phyloP scores from a whole-genome alignment of 441 rosid genomes.

The Brassica balearica region DNA sequence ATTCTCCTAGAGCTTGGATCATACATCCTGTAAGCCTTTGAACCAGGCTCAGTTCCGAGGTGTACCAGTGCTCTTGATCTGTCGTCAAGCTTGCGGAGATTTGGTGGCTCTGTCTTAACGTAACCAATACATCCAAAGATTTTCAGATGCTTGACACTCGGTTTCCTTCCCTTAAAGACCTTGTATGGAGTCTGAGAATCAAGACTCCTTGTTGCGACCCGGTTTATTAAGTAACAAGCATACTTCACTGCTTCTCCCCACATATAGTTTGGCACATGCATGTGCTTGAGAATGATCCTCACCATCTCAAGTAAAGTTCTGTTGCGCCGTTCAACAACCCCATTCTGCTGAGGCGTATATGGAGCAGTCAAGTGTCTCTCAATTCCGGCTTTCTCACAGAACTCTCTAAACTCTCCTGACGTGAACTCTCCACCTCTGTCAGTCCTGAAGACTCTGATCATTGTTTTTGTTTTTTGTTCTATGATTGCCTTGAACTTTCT shows the following conservation, averaged over 20 bases:
- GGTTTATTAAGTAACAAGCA: background rate
- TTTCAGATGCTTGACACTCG: background rate
- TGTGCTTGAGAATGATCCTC: background rate
- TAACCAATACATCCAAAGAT: background rate
- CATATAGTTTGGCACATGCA: background rate
- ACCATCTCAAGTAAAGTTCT: background rate
- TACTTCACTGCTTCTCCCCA: background rate
- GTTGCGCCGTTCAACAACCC: background rate
- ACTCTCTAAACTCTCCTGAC: background rate
- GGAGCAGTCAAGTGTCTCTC: background rate
- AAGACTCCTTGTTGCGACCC: background rate
- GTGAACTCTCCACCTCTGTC: background rate
- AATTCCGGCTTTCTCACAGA: background rate
- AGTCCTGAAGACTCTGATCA: background rate
- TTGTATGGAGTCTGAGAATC: background rate
- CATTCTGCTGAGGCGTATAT: background rate
- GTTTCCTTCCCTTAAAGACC: background rate
- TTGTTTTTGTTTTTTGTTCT: background rate
- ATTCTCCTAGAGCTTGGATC: background rate
- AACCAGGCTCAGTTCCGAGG: background rate
- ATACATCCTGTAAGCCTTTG: background rate
- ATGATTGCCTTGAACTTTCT: background rate
- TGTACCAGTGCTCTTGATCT: background rate
- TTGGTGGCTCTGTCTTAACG: background rate
- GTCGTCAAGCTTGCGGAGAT: background rate